Conservation (phyloP, 805 yeast species). For the Sugiyamaella americana region DNA sequence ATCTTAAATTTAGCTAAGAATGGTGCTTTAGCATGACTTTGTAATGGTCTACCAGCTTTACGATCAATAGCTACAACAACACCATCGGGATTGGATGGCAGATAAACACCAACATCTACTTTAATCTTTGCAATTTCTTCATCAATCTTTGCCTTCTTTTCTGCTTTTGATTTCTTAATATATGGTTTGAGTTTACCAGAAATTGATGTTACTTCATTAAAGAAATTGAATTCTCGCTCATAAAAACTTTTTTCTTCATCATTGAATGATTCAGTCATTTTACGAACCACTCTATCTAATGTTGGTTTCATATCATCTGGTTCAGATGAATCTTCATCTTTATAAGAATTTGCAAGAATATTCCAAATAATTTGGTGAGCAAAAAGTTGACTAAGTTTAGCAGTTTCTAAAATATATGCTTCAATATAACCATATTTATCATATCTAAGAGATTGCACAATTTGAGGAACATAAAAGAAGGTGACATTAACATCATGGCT, state of each 20-base stretch:
- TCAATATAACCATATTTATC: constrained; percentile 82
- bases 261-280: constrained; percentile 58
- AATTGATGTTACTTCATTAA: constrained; percentile 84
- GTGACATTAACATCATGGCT: constrained; percentile 80
- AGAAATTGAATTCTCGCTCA: constrained; percentile 79
- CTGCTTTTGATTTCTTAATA: constrained; percentile 90
- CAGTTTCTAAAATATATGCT: constrained; percentile 84
- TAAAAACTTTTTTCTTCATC: constrained; percentile 60
- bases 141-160: constrained; percentile 91
- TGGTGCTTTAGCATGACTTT: constrained; percentile 98
- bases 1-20: constrained; percentile 94
- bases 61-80: constrained; percentile 86
- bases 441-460: constrained; percentile 84
- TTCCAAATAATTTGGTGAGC: constrained; percentile 99
- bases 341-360: constrained; percentile 86
- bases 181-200: constrained; percentile 94
- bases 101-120: constrained; percentile 75
- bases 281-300: constrained; percentile 63
- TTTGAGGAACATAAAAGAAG: constrained; percentile 96
- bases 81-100: constrained; percentile 97
- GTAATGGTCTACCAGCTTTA: constrained; percentile 88
- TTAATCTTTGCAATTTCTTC: constrained; percentile 82
- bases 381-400: constrained; percentile 81
- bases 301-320: constrained; percentile 82
- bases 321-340: constrained; percentile 76